phyloP scores from a whole-genome alignment of 352 stramenopile genomes.

The Phytophthora colocasiae region DNA sequence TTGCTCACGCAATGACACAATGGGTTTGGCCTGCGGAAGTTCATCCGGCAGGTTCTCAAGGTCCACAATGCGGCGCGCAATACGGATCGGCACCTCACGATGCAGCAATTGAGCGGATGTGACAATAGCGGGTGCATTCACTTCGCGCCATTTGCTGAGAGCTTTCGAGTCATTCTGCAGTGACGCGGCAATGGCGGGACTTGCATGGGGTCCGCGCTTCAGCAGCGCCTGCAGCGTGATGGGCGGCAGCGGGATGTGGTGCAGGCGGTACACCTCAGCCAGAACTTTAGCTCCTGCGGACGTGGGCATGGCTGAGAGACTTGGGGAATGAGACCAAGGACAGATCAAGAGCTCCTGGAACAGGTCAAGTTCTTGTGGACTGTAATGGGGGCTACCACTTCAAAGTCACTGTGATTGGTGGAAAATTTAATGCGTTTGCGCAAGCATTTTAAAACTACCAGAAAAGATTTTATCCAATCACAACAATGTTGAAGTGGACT shows the following conservation, averaged over 20 bases:
- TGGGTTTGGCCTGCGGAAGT: constrained; percentile 62
- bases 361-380: constrained; percentile 21
- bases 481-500: constrained; percentile 7
- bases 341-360: not conserved
- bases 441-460: constrained; percentile 10
- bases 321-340: constrained; percentile 16
- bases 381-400: constrained; percentile 22
- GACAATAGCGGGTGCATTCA: constrained; percentile 75
- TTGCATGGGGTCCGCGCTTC: constrained; percentile 64
- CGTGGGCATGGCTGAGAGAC: constrained; percentile 33
- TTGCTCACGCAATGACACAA: constrained; percentile 67
- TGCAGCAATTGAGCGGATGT: constrained; percentile 83
- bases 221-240: constrained; percentile 85
- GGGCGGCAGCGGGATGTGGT: constrained; percentile 80
- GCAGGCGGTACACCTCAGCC: constrained; percentile 83
- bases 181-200: constrained; percentile 52
- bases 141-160: constrained; percentile 66
- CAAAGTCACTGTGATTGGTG: constrained; percentile 3
- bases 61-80: constrained; percentile 84
- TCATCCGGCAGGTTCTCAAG: constrained; percentile 82
- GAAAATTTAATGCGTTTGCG: constrained; percentile 1
- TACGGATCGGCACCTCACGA: constrained; percentile 79
- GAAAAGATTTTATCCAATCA: constrained; percentile 6
- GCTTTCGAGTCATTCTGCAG: constrained; percentile 60
- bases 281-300: constrained; percentile 68